Evolutionary conservation across 208 protist species (phyloP).

Genomic region (Novymonas esmeraldas): DNA sequence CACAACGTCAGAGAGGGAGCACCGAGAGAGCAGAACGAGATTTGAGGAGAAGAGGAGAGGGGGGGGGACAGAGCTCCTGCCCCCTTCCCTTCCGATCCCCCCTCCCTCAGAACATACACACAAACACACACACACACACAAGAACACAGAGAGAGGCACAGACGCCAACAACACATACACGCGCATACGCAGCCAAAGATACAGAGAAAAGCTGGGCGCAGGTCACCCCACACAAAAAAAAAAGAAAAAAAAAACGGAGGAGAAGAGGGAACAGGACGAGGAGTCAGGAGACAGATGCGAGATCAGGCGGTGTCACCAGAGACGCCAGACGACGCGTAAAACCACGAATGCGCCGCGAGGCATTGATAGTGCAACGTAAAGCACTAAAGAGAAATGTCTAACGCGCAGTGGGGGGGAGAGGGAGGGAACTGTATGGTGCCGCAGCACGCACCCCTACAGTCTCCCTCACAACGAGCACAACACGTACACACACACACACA

Average conservation of each 20-base stretch:
- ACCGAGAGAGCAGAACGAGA: too few species aligned
- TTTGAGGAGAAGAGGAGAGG: not conserved
- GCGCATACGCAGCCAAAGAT: not conserved
- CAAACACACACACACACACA: not conserved
- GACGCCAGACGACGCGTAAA: not conserved
- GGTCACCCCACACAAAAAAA: not conserved
- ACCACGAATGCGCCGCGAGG: not conserved
- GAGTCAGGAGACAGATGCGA: not conserved
- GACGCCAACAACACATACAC: too few species aligned
- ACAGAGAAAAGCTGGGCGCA: not conserved
- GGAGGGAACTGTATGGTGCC: too few species aligned
- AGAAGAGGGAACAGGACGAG: not conserved
- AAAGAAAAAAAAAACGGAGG: not conserved
- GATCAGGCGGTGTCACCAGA: not conserved
- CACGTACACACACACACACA: too few species aligned
- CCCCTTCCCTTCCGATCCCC: too few species aligned
- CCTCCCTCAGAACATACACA: too few species aligned
- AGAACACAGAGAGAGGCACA: constrained; percentile 1
- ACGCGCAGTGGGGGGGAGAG: too few species aligned
- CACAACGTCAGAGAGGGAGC: too few species aligned
- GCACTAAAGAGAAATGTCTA: not conserved
- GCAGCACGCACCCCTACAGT: too few species aligned
- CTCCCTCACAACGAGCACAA: too few species aligned
- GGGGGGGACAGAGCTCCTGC: not conserved
- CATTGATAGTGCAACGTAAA: not conserved